Conservation (phyloP, 805 yeast species). For the Candida golubevii region DNA sequence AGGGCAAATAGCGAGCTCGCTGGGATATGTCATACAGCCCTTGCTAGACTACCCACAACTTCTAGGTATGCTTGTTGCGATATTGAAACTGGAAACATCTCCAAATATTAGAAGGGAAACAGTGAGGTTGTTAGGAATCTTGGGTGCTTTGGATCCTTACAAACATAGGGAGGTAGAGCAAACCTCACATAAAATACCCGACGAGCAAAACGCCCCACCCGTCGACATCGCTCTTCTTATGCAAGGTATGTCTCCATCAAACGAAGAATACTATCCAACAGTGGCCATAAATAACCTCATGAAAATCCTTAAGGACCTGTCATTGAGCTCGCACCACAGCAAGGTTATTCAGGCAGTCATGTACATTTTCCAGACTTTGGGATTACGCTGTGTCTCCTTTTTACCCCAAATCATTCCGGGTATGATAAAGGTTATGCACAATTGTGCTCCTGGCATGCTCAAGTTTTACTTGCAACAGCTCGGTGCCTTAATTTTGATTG, state of each 20-base stretch:
- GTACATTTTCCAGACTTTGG: constrained; percentile 84
- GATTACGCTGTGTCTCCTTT: constrained; percentile 85
- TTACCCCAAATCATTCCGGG: constrained; percentile 86
- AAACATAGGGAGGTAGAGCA: constrained; percentile 90
- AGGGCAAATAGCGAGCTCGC: constrained; percentile 83
- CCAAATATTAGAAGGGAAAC: constrained; percentile 78
- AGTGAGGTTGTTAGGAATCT: constrained; percentile 80
- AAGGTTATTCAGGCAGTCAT: constrained; percentile 92
- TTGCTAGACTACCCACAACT: constrained; percentile 86
- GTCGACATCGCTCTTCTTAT: constrained; percentile 84
- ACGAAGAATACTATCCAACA: constrained; percentile 91
- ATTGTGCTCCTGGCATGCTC: constrained; percentile 71
- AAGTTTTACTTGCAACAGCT: constrained; percentile 89
- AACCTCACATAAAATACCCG: constrained; percentile 47
- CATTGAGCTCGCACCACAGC: constrained; percentile 81
- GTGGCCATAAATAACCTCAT: constrained; percentile 85
- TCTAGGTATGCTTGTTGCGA: constrained; percentile 73
- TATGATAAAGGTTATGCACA: constrained; percentile 75
- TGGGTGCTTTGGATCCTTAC: constrained; percentile 97
- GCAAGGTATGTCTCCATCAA: constrained; percentile 91
- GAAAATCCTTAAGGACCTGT: constrained; percentile 79
- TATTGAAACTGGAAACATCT: constrained; percentile 76
- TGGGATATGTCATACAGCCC: constrained; percentile 95
- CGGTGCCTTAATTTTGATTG: constrained; percentile 72
- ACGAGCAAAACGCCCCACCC: constrained; percentile 83